These are phyloP conservation scores for Eimeria maxima DNA, from an alignment of 169 alveolate genomes.

Conservation along the genomic window DNA sequence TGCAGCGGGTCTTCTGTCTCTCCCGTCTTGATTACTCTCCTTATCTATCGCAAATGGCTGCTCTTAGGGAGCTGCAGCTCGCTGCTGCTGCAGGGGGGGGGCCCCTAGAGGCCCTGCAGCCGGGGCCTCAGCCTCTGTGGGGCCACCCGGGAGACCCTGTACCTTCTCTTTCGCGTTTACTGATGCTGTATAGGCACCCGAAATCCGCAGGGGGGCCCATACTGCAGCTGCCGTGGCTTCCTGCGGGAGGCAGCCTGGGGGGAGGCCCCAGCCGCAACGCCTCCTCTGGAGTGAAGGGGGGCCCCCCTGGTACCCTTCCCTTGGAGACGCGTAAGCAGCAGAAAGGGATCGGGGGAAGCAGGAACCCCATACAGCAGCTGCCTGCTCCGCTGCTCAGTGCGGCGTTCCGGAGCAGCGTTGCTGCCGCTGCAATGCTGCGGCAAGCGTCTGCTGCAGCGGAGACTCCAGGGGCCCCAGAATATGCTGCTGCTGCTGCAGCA, in stretches of 20 bases:
- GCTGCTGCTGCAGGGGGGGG: slow-evolving; percentile 8
- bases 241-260: not conserved
- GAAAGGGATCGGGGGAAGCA: not conserved
- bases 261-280: not conserved
- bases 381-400: slow-evolving; percentile 32
- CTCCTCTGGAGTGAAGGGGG: slow-evolving; percentile 22
- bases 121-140: slow-evolving; percentile 22
- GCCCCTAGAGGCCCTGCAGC: slow-evolving; percentile 33
- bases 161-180: slow-evolving; percentile 11
- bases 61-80: not conserved
- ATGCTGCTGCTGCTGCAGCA: slow-evolving; percentile 58
- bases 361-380: not conserved
- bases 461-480: not conserved
- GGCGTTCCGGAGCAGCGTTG: slow-evolving; percentile 15
- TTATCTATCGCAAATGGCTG: not conserved
- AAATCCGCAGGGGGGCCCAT: not conserved
- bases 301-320: not conserved
- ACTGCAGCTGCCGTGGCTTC: slow-evolving; percentile 17
- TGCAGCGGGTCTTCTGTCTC: slow-evolving; percentile 34
- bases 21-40: not conserved
- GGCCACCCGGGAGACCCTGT: slow-evolving; percentile 39
- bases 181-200: slow-evolving; percentile 61
- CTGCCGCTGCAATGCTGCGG: slow-evolving; percentile 57
- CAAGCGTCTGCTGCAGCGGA: not conserved
- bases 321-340: not conserved